phyloP scores from a whole-genome alignment of 371 early-diverging fungal genomes.

The Rhizopus arrhizus region DNA sequence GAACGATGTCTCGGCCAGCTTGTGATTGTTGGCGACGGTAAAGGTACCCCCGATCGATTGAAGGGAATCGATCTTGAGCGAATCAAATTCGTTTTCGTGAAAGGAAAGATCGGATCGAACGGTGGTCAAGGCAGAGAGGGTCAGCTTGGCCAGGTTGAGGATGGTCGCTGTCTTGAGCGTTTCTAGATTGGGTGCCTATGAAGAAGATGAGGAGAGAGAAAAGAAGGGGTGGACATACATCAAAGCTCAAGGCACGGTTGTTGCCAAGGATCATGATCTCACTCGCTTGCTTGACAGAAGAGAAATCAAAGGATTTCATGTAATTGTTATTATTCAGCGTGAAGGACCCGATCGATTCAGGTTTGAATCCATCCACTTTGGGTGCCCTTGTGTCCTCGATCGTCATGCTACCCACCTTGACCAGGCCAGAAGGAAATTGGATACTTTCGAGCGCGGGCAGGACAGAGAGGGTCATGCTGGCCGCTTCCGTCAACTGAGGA shows the following conservation, averaged over 20 bases:
- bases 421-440: constrained; percentile 46
- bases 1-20: constrained; percentile 53
- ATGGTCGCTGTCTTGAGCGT: constrained; percentile 41
- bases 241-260: constrained; percentile 35
- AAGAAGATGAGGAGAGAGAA: not conserved
- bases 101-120: constrained; percentile 50
- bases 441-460: constrained; percentile 50
- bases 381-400: constrained; percentile 55
- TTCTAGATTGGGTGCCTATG: constrained; percentile 40
- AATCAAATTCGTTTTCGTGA: constrained; percentile 54
- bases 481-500: constrained; percentile 46
- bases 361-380: constrained; percentile 42
- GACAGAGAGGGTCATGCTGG: constrained; percentile 41
- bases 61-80: constrained; percentile 40
- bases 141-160: constrained; percentile 43
- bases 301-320: constrained; percentile 52
- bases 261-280: constrained; percentile 48
- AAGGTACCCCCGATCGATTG: constrained; percentile 54
- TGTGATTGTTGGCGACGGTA: constrained; percentile 55
- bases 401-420: constrained; percentile 37
- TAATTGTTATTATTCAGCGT: constrained; percentile 54
- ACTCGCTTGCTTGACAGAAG: constrained; percentile 37
- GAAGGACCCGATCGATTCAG: constrained; percentile 39
- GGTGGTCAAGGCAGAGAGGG: constrained; percentile 36
- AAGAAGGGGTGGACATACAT: constrained; percentile 12